Percentiles rank a stretch among this genome's conserved stretches.
These are phyloP conservation scores for Adansonia madagascariensis DNA, from an alignment of 441 rosid genomes.

Conservation along the genomic window DNA sequence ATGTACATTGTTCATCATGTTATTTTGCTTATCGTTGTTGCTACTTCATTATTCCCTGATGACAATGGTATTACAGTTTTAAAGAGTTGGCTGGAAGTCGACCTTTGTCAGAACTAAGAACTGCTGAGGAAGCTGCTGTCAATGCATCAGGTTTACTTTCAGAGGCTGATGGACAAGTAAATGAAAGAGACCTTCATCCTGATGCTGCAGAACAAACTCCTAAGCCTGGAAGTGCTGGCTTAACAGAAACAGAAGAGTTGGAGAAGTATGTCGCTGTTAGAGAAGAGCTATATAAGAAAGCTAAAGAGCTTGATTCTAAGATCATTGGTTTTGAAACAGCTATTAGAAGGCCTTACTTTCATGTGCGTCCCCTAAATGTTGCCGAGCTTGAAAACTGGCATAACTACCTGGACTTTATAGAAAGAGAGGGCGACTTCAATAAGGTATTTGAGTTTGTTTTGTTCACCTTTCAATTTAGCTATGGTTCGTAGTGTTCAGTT, in stretches of 20 bases:
- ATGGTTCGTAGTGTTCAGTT: slow-evolving; percentile 61
- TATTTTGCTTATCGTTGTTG: slow-evolving; percentile 22
- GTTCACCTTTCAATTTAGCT: slow-evolving; percentile 37
- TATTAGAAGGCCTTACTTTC: slow-evolving; percentile 95
- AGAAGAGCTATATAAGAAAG: slow-evolving; percentile 88
- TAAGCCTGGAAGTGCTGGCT: slow-evolving; percentile 65
- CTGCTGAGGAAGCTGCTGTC: slow-evolving; percentile 67
- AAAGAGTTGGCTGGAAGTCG: slow-evolving; percentile 81
- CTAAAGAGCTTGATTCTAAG: slow-evolving; percentile 93
- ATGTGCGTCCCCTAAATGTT: slow-evolving; percentile 84
- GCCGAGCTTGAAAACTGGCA: slow-evolving; percentile 98
- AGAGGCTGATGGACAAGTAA: slow-evolving; percentile 49
- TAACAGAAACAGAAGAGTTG: slow-evolving; percentile 87
- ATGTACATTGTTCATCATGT: background rate
- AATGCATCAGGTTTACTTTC: slow-evolving; percentile 41
- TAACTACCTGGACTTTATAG: slow-evolving; percentile 78
- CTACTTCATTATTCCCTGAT: slow-evolving; percentile 26
- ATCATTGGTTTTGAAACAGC: slow-evolving; percentile 91
- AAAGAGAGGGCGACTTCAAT: slow-evolving; percentile 78
- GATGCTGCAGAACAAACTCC: slow-evolving; percentile 60
- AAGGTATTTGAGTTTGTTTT: slow-evolving; percentile 69
- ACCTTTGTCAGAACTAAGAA: slow-evolving; percentile 77
- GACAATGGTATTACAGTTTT: slow-evolving; percentile 56
- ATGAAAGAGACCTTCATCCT: slow-evolving; percentile 59
- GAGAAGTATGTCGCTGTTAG: slow-evolving; percentile 79